Evolutionary conservation across 73 alveolate species (phyloP).

Genomic region (Blepharisma japonicum): DNA sequence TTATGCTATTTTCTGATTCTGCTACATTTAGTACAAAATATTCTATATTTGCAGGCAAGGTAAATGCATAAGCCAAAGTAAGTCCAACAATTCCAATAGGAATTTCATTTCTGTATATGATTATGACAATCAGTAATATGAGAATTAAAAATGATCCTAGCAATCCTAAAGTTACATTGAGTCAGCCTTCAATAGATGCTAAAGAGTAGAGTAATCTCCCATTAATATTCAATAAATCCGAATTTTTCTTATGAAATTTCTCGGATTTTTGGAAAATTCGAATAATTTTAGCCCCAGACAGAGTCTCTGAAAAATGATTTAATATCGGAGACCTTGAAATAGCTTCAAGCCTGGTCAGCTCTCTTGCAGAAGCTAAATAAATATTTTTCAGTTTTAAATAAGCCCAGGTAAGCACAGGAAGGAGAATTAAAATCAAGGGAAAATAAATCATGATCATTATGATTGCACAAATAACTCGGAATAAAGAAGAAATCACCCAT

Average conservation of each 20-base stretch:
- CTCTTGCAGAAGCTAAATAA: conserved; percentile 18
- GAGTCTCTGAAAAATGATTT: conserved; percentile 32
- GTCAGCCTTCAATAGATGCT: conserved; percentile 9
- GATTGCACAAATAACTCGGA: neutral
- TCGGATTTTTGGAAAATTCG: no score
- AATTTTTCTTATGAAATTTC: neutral
- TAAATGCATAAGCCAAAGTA: conserved; percentile 22
- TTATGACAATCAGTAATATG: neutral
- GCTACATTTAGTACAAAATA: neutral
- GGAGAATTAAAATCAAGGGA: neutral
- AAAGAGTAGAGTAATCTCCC: neutral
- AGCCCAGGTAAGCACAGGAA: neutral
- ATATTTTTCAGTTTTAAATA: neutral
- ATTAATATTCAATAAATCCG: neutral
- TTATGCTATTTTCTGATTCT: conserved; percentile 21
- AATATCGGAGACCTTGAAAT: conserved; percentile 31
- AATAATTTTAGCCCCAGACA: conserved; percentile 22
- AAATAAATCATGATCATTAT: neutral
- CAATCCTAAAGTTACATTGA: neutral
- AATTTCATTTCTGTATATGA: neutral
- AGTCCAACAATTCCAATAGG: conserved; percentile 35
- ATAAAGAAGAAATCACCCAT: neutral
- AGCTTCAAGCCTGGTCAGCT: conserved; percentile 33
- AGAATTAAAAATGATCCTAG: neutral
- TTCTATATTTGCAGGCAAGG: conserved; percentile 12